Percentiles rank a stretch among this genome's conserved stretches.
Conservation (phyloP, 2,329 filamentous ascomycete genomes). For the Blumeria graminis region DNA sequence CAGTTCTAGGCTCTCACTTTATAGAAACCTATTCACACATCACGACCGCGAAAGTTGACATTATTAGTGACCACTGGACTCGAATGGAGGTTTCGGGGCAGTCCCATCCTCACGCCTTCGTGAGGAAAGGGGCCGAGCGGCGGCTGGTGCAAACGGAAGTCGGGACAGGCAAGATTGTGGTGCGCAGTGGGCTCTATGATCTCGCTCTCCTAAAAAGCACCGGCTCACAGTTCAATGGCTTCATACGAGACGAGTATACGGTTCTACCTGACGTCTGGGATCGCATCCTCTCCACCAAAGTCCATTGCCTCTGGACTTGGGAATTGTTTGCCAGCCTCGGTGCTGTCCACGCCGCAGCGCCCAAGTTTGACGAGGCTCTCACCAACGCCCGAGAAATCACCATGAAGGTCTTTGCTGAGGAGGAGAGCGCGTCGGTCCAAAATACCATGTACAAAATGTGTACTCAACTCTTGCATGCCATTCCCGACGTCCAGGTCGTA, state of each 20-base stretch:
- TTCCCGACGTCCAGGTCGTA: constrained; percentile 46
- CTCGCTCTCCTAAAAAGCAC: constrained; percentile 89
- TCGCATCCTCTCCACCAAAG: constrained; percentile 81
- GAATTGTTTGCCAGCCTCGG: constrained; percentile 38
- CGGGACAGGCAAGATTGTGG: constrained; percentile 42
- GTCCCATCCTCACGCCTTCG: constrained; percentile 86
- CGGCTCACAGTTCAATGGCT: constrained; percentile 85
- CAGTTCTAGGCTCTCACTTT: constrained; percentile 71
- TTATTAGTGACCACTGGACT: constrained; percentile 76
- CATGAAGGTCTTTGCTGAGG: constrained; percentile 73
- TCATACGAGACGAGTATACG: constrained; percentile 81
- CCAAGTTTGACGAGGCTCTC: constrained; percentile 60
- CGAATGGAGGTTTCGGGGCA: constrained; percentile 70
- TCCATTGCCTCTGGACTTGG: constrained; percentile 77
- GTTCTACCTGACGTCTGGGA: constrained; percentile 81
- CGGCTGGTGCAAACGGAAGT: constrained; percentile 57
- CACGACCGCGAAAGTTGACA: constrained; percentile 53
- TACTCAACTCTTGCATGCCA: constrained; percentile 56
- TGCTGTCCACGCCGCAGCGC: constrained; percentile 38
- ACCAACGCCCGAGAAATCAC: constrained; percentile 58
- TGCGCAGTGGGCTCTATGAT: constrained; percentile 57
- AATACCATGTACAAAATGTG: constrained; percentile 99
- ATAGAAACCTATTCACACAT: constrained; percentile 75
- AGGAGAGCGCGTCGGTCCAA: constrained; percentile 83
- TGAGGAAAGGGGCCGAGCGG: constrained; percentile 71